Conservation (phyloP, 2,329 filamentous ascomycete genomes). For the Aspergillus pseudoterreus region DNA sequence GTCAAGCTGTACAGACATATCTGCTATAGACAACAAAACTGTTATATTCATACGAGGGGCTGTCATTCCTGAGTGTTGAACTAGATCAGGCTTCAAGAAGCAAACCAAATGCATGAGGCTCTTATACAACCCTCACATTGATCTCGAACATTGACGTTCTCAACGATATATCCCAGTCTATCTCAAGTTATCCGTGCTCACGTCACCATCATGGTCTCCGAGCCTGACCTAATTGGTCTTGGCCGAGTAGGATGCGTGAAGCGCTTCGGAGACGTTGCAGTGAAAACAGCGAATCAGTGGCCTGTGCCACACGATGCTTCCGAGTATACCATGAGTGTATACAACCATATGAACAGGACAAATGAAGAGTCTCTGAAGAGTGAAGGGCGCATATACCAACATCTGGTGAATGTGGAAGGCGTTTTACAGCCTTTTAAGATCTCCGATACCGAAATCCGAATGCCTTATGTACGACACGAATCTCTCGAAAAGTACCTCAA, state of each 20-base stretch:
- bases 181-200: no score
- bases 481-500: slow-evolving; percentile 5
- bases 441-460: slow-evolving; percentile 6
- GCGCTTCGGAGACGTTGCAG: slow-evolving; percentile 1
- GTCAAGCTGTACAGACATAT: no score
- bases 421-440: slow-evolving; percentile 4
- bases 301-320: slow-evolving; percentile 1
- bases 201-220: neutral
- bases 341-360: neutral
- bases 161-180: no score
- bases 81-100: no score
- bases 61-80: no score
- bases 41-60: no score
- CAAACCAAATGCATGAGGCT: no score
- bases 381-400: slow-evolving; percentile 1
- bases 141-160: no score
- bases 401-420: neutral
- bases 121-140: no score
- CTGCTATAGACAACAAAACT: no score
- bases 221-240: neutral
- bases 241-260: slow-evolving; percentile 1
- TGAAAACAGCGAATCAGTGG: slow-evolving; percentile 1
- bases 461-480: slow-evolving; percentile 4
- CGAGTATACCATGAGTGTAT: slow-evolving; percentile 1
- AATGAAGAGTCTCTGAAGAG: slow-evolving; percentile 1